Evolutionary conservation across 1,284 basidiomycete species (phyloP).

Genomic region (Trichosporon sp.): DNA sequence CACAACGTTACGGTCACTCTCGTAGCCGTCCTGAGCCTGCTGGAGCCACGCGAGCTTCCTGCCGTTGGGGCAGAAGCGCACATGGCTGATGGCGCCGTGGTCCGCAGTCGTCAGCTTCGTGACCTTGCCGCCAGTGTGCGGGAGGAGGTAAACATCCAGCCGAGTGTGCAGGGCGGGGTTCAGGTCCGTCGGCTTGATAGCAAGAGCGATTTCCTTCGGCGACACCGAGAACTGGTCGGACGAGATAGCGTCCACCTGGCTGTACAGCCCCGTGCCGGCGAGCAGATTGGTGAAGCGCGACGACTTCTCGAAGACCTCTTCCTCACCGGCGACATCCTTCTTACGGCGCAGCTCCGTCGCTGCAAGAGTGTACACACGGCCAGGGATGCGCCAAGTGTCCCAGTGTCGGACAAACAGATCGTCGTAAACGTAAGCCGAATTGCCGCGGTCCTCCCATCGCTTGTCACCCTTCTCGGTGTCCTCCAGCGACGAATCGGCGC

Average conservation of each 20-base stretch:
- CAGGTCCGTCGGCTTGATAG: constrained; percentile 70
- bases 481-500: constrained; percentile 61
- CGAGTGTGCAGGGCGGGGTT: constrained; percentile 57
- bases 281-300: constrained; percentile 58
- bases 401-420: constrained; percentile 72
- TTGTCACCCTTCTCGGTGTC: constrained; percentile 63
- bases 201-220: constrained; percentile 64
- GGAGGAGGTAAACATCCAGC: constrained; percentile 47
- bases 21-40: constrained; percentile 77
- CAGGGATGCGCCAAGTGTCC: constrained; percentile 78
- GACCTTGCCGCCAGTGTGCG: constrained; percentile 24
- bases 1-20: constrained; percentile 60
- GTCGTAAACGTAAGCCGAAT: constrained; percentile 72
- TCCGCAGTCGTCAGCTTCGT: constrained; percentile 63
- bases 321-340: constrained; percentile 43
- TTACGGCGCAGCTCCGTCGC: constrained; percentile 40
- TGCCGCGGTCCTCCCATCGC: constrained; percentile 64
- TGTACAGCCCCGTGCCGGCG: constrained; percentile 57
- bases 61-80: constrained; percentile 62
- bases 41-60: constrained; percentile 79
- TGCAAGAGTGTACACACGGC: constrained; percentile 52
- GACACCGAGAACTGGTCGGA: constrained; percentile 58
- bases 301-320: constrained; percentile 27
- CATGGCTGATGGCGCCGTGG: constrained; percentile 71
- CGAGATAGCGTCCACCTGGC: constrained; percentile 69